Conservation (phyloP, 2,329 filamentous ascomycete genomes). For the Plectosphaerella cucumerina region DNA sequence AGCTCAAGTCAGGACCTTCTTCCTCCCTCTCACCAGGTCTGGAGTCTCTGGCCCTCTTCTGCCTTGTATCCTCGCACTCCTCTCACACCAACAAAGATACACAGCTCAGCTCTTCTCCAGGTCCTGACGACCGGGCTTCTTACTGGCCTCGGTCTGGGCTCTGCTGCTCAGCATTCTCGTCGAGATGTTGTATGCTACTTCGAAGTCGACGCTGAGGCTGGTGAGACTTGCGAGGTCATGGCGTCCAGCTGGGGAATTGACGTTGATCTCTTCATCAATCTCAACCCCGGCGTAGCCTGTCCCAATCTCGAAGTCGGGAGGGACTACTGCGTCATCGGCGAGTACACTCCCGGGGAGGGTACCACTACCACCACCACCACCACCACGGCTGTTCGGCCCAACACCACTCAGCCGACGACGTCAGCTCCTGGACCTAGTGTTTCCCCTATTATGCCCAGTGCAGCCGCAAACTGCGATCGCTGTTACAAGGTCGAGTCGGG, state of each 20-base stretch:
- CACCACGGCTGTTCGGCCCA: neutral
- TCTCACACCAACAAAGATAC: too few relatives aligned
- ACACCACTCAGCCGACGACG: neutral
- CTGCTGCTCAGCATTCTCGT: neutral
- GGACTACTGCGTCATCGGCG: conserved; percentile 17
- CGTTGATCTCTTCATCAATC: conserved; percentile 14
- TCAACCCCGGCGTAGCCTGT: conserved; percentile 20
- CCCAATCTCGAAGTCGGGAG: conserved; percentile 13
- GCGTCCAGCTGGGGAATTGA: conserved; percentile 16
- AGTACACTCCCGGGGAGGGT: conserved; percentile 1
- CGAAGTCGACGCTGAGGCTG: conserved; percentile 8
- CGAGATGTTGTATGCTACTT: conserved; percentile 13
- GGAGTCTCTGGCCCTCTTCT: too few relatives aligned
- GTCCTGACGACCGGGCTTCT: too few relatives aligned
- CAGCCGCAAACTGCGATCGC: conserved; percentile 1
- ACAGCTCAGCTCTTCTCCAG: too few relatives aligned
- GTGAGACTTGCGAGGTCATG: conserved; percentile 22
- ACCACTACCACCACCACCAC: conserved; percentile 6
- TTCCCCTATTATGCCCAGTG: conserved; percentile 2
- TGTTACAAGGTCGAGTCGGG: conserved; percentile 4
- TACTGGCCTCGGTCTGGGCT: neutral
- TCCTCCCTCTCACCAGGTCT: too few relatives aligned
- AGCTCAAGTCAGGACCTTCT: too few relatives aligned
- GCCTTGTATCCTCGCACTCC: too few relatives aligned
- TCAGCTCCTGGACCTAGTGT: neutral